Percentiles rank a stretch among this genome's conserved stretches.
Conservation (phyloP, 1,139 yeast genomes). For the Meyerozyma sp. region DNA sequence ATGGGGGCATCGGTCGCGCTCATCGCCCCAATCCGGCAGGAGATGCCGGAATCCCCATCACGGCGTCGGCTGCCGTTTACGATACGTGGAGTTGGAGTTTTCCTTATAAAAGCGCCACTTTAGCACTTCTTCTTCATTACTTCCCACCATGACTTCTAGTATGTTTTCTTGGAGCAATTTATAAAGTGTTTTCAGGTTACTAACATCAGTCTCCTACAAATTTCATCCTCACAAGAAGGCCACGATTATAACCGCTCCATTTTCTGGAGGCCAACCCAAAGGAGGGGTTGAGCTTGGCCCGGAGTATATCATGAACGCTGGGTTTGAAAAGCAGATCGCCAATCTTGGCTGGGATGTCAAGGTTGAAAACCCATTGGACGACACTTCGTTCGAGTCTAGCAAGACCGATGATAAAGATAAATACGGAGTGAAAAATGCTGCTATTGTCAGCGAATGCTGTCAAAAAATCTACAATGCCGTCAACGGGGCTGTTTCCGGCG, state of each 20-base stretch:
- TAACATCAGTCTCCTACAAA: slow-evolving; percentile 29
- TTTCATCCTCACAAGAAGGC: slow-evolving; percentile 50
- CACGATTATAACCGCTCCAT: slow-evolving; percentile 77
- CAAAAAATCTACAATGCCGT: slow-evolving; percentile 60
- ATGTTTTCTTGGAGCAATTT: neutral
- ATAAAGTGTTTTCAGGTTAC: neutral
- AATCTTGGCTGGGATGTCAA: slow-evolving; percentile 68
- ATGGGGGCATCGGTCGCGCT: too few species aligned
- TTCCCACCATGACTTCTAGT: neutral
- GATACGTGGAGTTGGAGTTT: too few species aligned
- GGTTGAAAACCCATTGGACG: slow-evolving; percentile 53
- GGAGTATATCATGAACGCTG: slow-evolving; percentile 66
- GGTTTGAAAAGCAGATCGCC: slow-evolving; percentile 58
- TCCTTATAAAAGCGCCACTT: neutral
- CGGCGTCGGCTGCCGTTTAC: neutral
- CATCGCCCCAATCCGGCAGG: neutral
- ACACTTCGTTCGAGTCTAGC: slow-evolving; percentile 36
- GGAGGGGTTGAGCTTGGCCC: slow-evolving; percentile 95
- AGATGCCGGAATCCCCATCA: neutral
- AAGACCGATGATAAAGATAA: slow-evolving; percentile 42
- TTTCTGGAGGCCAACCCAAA: slow-evolving; percentile 95
- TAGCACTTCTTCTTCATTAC: neutral
- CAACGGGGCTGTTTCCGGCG: slow-evolving; percentile 37
- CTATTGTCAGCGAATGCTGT: slow-evolving; percentile 72
- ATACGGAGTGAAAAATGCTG: slow-evolving; percentile 66